phyloP scores from a whole-genome alignment of 768 basidiomycete species.

The Amanita phalloides region DNA sequence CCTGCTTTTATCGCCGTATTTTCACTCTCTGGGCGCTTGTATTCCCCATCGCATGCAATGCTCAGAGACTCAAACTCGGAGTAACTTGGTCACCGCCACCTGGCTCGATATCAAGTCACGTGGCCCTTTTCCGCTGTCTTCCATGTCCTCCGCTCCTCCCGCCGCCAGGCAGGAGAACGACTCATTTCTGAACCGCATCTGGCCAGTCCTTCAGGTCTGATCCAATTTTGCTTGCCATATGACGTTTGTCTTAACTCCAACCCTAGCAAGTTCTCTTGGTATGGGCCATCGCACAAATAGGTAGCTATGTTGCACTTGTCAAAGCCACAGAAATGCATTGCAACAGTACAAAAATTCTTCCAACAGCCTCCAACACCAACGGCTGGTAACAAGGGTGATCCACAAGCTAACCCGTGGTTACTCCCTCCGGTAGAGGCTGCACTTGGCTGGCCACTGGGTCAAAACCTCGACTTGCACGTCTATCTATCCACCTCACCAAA shows the following conservation, averaged over 20 bases:
- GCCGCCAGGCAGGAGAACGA: slow-evolving; percentile 10
- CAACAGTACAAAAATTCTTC: slow-evolving; percentile 35
- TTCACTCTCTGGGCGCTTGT: too few species aligned
- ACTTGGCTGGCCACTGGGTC: slow-evolving; percentile 52
- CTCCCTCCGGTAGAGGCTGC: slow-evolving; percentile 43
- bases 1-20: too few species aligned
- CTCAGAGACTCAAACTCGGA: too few species aligned
- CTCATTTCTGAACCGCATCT: slow-evolving; percentile 10
- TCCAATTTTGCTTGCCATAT: neutral
- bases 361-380: slow-evolving; percentile 21
- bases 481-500: slow-evolving; percentile 58
- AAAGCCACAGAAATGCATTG: neutral
- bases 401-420: slow-evolving; percentile 31
- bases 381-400: slow-evolving; percentile 2
- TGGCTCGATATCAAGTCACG: neutral
- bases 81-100: too few species aligned
- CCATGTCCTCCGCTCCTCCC: neutral
- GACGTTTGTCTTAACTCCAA: neutral
- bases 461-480: slow-evolving; percentile 60
- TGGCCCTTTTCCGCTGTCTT: neutral
- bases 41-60: too few species aligned
- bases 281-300: slow-evolving; percentile 56
- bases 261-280: slow-evolving; percentile 58
- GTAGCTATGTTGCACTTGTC: slow-evolving; percentile 19
- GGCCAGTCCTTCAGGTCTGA: slow-evolving; percentile 14